These are phyloP conservation scores for Halophytophthora batemanensis DNA, from an alignment of 352 stramenopile species.

Conservation along the genomic window DNA sequence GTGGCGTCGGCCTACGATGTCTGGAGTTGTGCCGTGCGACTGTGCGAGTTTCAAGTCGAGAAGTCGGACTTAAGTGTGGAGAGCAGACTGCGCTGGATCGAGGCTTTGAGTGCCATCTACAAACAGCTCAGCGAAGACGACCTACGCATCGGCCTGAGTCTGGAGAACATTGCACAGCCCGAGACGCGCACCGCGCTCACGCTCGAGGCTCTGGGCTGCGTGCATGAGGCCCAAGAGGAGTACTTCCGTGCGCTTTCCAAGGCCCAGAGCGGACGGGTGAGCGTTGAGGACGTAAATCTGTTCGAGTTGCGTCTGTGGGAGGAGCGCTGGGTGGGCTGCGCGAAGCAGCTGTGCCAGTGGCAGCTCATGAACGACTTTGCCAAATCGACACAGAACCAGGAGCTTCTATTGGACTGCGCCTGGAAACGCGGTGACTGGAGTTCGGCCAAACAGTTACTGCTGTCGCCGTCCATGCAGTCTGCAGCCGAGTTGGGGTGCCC, in stretches of 20 bases:
- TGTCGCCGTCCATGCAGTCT: slow-evolving; percentile 58
- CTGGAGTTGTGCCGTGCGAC: slow-evolving; percentile 61
- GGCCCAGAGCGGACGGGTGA: slow-evolving; percentile 63
- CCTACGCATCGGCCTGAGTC: slow-evolving; percentile 68
- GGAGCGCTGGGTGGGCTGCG: slow-evolving; percentile 89
- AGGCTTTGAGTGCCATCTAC: slow-evolving; percentile 82
- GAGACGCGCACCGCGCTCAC: slow-evolving; percentile 74
- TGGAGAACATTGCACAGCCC: slow-evolving; percentile 71
- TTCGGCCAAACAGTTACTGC: slow-evolving; percentile 75
- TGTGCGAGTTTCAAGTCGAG: slow-evolving; percentile 85
- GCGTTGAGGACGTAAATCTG: slow-evolving; percentile 77
- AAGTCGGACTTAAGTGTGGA: slow-evolving; percentile 64
- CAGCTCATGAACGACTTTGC: slow-evolving; percentile 91
- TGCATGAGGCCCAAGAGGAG: slow-evolving; percentile 86
- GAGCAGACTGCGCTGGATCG: slow-evolving; percentile 80
- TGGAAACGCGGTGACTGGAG: slow-evolving; percentile 92
- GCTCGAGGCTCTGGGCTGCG: slow-evolving; percentile 77
- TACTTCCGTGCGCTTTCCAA: slow-evolving; percentile 85
- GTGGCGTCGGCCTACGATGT: slow-evolving; percentile 82
- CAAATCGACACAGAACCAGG: slow-evolving; percentile 89
- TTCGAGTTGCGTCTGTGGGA: slow-evolving; percentile 88
- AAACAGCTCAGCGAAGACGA: slow-evolving; percentile 86
- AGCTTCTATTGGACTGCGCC: slow-evolving; percentile 90
- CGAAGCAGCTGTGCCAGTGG: slow-evolving; percentile 91
- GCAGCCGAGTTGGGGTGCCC: slow-evolving; percentile 66